Evolutionary conservation across 306 rosid genomes (phyloP).

Genomic region (Fragaria vesca): DNA sequence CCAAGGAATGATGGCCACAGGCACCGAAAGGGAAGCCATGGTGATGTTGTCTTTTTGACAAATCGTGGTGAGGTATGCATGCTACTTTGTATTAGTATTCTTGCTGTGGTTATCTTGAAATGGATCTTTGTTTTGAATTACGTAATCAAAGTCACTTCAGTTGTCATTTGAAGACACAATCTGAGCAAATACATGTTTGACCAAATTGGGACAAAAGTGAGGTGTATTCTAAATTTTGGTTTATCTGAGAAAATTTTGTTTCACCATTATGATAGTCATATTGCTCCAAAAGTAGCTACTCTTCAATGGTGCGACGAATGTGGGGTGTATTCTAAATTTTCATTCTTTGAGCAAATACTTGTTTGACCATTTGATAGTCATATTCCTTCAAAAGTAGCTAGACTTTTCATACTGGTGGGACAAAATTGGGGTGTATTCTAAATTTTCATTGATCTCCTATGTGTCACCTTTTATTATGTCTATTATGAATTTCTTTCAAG

Average conservation of each 20-base stretch:
- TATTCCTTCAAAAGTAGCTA: not conserved
- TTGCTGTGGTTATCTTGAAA: constrained; percentile 6
- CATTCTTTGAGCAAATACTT: not conserved
- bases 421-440: not conserved
- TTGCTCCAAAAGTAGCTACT: not conserved
- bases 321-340: not conserved
- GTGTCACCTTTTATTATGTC: not conserved
- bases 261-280: not conserved
- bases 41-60: constrained; percentile 93
- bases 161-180: not conserved
- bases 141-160: constrained; percentile 9
- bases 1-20: constrained; percentile 84
- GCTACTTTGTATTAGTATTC: constrained; percentile 14
- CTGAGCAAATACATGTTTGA: not conserved
- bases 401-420: not conserved
- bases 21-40: constrained; percentile 97
- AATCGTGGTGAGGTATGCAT: constrained; percentile 91
- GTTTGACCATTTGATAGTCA: not conserved
- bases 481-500: not conserved
- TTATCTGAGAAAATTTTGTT: not conserved
- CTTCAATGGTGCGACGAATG: not conserved
- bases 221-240: not conserved
- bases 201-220: not conserved
- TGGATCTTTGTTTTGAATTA: constrained; percentile 3
- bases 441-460: not conserved